Evolutionary conservation across 1,284 basidiomycete species (phyloP), one percentile per base, ranked within the genome.

Genomic region (Ceratobasidium sp.): DNA sequence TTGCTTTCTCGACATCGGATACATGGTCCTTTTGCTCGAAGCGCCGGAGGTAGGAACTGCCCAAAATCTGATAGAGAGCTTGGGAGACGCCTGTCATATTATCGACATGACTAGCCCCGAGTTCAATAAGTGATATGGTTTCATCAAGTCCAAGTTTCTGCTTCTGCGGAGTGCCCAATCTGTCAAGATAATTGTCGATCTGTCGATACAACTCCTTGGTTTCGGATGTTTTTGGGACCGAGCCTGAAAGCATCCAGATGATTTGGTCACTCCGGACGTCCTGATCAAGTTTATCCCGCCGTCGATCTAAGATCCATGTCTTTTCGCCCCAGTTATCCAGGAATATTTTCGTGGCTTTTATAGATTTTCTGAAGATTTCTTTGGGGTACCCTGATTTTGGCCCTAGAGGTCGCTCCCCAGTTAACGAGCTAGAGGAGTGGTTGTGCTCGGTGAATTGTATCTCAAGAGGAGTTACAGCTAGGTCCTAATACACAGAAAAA

Each of bases 301-400:
- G 16, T 41, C 58, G 58, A 35, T 59, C 58, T 1, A 59, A 43
- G 21, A 59, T 59, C 58, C 58, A 59, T 13, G 58, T 59, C 9
- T 59, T 43, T 16, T 59, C 21, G 5, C 58, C 58, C 6, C 43
- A 44, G 30, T 59, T 35, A 23, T 59, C 58, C 41, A 41, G 30
- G 11, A 43, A 2, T 6, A 26, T 35, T 8, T 59, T 38, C 9
- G 58, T 59, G 6, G 58, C 43, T 35, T 43, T 59, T 35, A 59
- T 1, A 3, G 46, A 26, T 43, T 59, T 59, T 6, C 41, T 38
- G 55, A 58, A 58, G 1, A 58, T 6, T n/a, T n/a, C n/a, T n/a
- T n/a, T n/a, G n/a, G n/a, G n/a, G n/a, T n/a, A n/a, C n/a, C n/a
- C n/a, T n/a, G n/a, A n/a, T n/a, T n/a, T n/a, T n/a, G n/a, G n/a